Percentiles rank a stretch among this genome's conserved stretches.
phyloP scores from a whole-genome alignment of 225 moss, liverwort and hornwort genomes.

The Asterella californica region DNA sequence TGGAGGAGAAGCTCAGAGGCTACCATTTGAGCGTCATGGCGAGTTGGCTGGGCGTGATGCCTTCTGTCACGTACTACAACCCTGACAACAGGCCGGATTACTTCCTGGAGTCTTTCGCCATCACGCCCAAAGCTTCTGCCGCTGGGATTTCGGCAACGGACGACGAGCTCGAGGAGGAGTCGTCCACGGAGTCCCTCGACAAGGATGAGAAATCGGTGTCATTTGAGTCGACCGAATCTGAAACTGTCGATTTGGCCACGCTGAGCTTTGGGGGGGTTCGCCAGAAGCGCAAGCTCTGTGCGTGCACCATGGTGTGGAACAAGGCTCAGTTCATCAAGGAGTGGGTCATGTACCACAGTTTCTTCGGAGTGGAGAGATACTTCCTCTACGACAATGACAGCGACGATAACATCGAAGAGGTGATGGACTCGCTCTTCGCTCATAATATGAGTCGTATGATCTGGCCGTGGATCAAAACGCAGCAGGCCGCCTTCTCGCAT shows the following conservation, averaged over 20 bases:
- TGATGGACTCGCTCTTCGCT: conserved; percentile 13
- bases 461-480: conserved; percentile 59
- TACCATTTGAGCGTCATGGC: conserved; percentile 32
- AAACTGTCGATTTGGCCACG: neutral
- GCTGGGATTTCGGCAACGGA: neutral
- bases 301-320: conserved; percentile 60
- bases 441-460: conserved; percentile 34
- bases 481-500: conserved; percentile 51
- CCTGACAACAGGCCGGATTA: conserved; percentile 26
- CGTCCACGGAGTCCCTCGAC: neutral
- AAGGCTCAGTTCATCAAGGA: conserved; percentile 44
- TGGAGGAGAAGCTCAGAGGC: conserved; percentile 37
- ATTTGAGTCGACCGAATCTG: neutral
- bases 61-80: conserved; percentile 41
- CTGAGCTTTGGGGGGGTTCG: neutral
- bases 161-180: neutral
- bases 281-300: conserved; percentile 38
- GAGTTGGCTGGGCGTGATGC: conserved; percentile 37
- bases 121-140: neutral
- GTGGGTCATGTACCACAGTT: conserved; percentile 45
- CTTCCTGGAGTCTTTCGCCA: conserved; percentile 29
- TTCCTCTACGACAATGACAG: conserved; percentile 53
- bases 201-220: neutral
- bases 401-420: conserved; percentile 36
- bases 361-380: conserved; percentile 46